Conservation (phyloP, 164 flowering plant species). For the Macadamia integrifolia region DNA sequence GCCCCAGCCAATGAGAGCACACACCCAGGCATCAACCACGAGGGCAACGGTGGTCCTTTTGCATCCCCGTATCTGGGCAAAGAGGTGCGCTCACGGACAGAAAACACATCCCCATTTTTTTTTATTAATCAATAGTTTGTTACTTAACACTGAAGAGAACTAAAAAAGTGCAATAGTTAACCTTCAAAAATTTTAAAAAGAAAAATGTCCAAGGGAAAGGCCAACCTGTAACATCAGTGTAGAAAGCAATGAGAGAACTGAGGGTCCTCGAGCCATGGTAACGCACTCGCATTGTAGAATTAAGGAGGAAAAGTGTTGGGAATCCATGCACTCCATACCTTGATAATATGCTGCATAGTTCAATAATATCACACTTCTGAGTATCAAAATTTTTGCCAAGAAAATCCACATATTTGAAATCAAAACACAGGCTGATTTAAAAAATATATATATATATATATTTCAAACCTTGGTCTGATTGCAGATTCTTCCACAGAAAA, state of each 20-base stretch:
- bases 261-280: constrained; percentile 72
- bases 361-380: constrained; percentile 9
- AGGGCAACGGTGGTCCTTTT: too few relatives aligned
- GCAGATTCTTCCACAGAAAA: constrained; percentile 86
- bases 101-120: too few relatives aligned
- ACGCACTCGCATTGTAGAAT: constrained; percentile 72
- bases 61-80: too few relatives aligned
- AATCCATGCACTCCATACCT: constrained; percentile 95
- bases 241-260: constrained; percentile 58
- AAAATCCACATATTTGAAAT: neutral
- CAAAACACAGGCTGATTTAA: neutral
- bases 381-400: neutral
- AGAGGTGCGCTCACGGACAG: too few relatives aligned
- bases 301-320: constrained; percentile 77
- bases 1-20: too few relatives aligned
- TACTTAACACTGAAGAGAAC: neutral
- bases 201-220: neutral
- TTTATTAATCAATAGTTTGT: too few relatives aligned
- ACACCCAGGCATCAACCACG: too few relatives aligned
- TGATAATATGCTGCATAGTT: constrained; percentile 61
- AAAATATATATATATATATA: too few relatives aligned
- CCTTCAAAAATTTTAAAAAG: neutral
- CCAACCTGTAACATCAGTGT: constrained; percentile 76
- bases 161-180: neutral
- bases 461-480: constrained; percentile 73